Conservation (phyloP, 2,329 filamentous ascomycete genomes). For the Tricladium varicosporioides region DNA sequence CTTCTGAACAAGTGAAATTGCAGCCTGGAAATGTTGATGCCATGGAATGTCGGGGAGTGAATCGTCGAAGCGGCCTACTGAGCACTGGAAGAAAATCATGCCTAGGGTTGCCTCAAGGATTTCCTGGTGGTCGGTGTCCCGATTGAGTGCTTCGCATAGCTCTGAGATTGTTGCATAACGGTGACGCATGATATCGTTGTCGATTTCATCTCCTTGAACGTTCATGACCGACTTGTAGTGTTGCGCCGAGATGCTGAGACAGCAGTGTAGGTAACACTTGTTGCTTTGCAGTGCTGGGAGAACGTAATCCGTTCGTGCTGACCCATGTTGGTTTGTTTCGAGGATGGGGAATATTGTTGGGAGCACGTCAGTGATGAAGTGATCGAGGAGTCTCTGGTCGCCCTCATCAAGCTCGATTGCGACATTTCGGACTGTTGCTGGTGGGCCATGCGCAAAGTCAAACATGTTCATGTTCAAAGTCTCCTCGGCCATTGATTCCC, state of each 20-base stretch:
- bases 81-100: conserved; percentile 95
- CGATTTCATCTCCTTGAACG: conserved; percentile 68
- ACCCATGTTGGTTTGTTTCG: conserved; percentile 84
- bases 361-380: conserved; percentile 86
- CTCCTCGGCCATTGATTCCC: conserved; percentile 62
- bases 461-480: conserved; percentile 76
- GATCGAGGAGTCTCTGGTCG: conserved; percentile 82
- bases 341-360: conserved; percentile 89
- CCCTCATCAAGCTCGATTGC: conserved; percentile 82
- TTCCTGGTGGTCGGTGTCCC: conserved; percentile 78
- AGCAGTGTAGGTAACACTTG: conserved; percentile 93
- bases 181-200: conserved; percentile 89
- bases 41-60: conserved; percentile 87
- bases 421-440: conserved; percentile 63
- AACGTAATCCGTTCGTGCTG: conserved; percentile 76
- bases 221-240: conserved; percentile 81
- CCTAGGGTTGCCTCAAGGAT: conserved; percentile 90
- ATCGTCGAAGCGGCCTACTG: conserved; percentile 83
- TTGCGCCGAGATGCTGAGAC: conserved; percentile 86
- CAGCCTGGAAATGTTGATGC: conserved; percentile 96
- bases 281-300: conserved; percentile 87
- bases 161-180: conserved; percentile 84
- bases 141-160: conserved; percentile 77
- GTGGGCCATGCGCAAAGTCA: conserved; percentile 70
- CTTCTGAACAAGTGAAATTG: conserved; percentile 78